phyloP scores from a whole-genome alignment of 805 yeast genomes.

The Kluyveromyces siamensis region DNA sequence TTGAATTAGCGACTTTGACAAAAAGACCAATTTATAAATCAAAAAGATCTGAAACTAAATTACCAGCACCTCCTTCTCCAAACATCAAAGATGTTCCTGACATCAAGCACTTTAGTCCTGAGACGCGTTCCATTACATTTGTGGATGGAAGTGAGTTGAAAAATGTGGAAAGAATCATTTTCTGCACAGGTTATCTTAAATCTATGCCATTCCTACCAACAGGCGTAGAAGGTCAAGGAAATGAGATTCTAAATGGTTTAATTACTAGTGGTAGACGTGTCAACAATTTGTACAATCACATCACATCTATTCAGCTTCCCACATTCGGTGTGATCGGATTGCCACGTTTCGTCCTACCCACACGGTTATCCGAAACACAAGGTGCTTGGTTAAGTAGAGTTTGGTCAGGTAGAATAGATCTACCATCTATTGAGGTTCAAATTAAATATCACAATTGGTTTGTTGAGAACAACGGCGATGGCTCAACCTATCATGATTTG shows the following conservation, averaged over 20 bases:
- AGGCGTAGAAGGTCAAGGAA: constrained; percentile 7
- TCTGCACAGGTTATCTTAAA: constrained; percentile 70
- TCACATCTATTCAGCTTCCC: constrained; percentile 48
- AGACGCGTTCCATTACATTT: constrained; percentile 34
- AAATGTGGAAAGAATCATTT: constrained; percentile 49
- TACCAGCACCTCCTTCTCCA: constrained; percentile 38
- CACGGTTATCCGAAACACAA: constrained; percentile 49
- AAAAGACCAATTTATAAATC: constrained; percentile 39
- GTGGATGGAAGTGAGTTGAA: constrained; percentile 38
- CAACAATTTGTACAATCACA: constrained; percentile 48
- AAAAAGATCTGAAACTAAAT: constrained; percentile 33
- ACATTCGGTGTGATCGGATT: constrained; percentile 52
- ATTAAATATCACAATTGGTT: constrained; percentile 32
- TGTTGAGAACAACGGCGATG: constrained; percentile 37
- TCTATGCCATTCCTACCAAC: constrained; percentile 51
- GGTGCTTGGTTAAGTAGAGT: constrained; percentile 56
- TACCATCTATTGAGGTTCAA: constrained; percentile 47
- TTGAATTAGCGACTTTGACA: constrained; percentile 42
- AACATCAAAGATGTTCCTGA: constrained; percentile 37
- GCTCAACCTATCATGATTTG: constrained; percentile 43
- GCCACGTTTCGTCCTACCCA: constrained; percentile 52
- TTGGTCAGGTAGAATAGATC: constrained; percentile 42
- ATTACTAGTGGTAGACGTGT: constrained; percentile 41
- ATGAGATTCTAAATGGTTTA: constrained; percentile 22
- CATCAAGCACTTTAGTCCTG: constrained; percentile 31